Evolutionary conservation across 768 basidiomycete genomes (phyloP).

Genomic region (Leccinum subtestaceum): DNA sequence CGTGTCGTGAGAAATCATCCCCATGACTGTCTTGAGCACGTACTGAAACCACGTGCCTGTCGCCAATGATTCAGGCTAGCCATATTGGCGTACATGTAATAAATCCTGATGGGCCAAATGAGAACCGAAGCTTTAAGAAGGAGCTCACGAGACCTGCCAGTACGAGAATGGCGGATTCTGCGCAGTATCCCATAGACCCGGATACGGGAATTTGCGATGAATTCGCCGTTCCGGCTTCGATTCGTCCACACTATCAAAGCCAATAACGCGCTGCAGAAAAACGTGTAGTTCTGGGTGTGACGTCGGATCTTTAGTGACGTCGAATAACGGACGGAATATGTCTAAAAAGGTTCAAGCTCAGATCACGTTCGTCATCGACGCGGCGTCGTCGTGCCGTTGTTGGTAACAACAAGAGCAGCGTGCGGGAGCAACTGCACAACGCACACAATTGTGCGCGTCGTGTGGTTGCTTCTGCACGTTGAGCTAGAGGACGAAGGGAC

Average conservation of each 20-base stretch:
- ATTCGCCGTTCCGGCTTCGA: constrained; percentile 89
- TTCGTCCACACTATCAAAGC: constrained; percentile 99
- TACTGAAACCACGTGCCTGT: constrained; percentile 84
- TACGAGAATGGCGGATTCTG: constrained; percentile 95
- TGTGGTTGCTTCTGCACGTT: too few relatives aligned
- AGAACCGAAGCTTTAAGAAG: not conserved
- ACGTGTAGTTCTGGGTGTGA: constrained; percentile 93
- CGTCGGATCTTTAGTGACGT: constrained; percentile 89
- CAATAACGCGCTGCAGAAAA: constrained; percentile 91
- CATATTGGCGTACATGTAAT: constrained; percentile 98
- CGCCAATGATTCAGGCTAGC: constrained; percentile 94
- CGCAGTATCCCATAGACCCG: constrained; percentile 81
- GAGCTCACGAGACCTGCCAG: constrained; percentile 53
- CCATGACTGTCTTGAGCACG: constrained; percentile 24
- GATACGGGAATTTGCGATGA: constrained; percentile 92
- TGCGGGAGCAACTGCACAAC: too few relatives aligned
- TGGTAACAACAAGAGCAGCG: too few relatives aligned
- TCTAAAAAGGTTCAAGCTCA: constrained; percentile 45
- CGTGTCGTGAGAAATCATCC: constrained; percentile 30
- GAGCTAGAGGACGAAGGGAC: too few relatives aligned
- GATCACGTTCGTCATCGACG: not conserved
- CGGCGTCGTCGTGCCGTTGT: too few relatives aligned
- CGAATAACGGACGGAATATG: constrained; percentile 89
- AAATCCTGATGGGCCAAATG: constrained; percentile 64
- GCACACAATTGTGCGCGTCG: too few relatives aligned